Percentiles rank a stretch among this genome's conserved stretches.
phyloP scores from a whole-genome alignment of 1,139 yeast genomes.

The Zygosaccharomyces pseudobailii region DNA sequence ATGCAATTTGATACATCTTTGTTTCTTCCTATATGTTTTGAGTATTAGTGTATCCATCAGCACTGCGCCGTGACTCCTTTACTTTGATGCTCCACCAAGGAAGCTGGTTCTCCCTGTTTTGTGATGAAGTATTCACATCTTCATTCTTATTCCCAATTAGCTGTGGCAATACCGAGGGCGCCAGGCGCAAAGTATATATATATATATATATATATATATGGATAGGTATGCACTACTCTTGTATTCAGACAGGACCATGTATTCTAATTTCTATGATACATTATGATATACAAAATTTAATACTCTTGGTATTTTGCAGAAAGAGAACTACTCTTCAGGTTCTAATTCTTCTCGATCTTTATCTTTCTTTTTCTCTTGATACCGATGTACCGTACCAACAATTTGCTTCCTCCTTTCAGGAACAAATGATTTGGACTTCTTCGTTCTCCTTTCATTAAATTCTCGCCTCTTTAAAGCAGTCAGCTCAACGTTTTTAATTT shows the following conservation, averaged over 20 bases:
- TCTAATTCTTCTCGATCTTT: slow-evolving; percentile 4
- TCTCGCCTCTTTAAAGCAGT: slow-evolving; percentile 73
- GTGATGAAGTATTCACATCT: slow-evolving; percentile 1
- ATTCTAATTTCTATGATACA: not conserved
- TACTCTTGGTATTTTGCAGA: not conserved
- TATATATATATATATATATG: slow-evolving; percentile 7
- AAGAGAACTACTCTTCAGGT: slow-evolving; percentile 4
- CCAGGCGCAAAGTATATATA: not conserved
- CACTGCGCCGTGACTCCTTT: not conserved
- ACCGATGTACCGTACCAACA: slow-evolving; percentile 69
- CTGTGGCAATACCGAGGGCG: not conserved
- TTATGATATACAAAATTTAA: not conserved
- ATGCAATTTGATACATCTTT: not conserved
- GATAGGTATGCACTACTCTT: slow-evolving; percentile 9
- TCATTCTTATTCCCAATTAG: not conserved
- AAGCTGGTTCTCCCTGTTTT: slow-evolving; percentile 22
- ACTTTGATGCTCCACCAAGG: slow-evolving; percentile 10
- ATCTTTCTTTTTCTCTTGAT: slow-evolving; percentile 22
- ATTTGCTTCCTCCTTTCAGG: slow-evolving; percentile 83
- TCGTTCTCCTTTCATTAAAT: slow-evolving; percentile 73
- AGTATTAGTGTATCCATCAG: not conserved
- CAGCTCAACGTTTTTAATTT: slow-evolving; percentile 72
- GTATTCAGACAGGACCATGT: slow-evolving; percentile 8
- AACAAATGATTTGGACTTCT: slow-evolving; percentile 56
- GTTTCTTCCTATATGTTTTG: not conserved